Conservation (phyloP, 2,329 filamentous ascomycete genomes). For the Paraphaeosphaeria minitans region DNA sequence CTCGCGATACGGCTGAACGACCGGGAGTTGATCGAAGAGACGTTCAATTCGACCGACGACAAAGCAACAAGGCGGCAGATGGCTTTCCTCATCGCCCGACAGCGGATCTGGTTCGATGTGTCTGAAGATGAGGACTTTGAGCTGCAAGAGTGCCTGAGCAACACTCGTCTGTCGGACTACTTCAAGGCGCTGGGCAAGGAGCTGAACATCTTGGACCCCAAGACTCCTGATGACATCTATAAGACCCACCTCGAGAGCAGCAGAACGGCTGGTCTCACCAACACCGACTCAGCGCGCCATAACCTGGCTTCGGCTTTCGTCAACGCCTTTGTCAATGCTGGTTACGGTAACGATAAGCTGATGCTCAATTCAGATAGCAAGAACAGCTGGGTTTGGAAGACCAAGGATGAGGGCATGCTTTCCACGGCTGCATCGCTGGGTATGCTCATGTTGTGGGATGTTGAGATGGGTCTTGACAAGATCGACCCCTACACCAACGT, state of each 20-base stretch:
- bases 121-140: constrained; percentile 74
- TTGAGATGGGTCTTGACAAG: constrained; percentile 88
- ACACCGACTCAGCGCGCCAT: constrained; percentile 92
- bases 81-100: constrained; percentile 88
- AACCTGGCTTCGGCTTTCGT: constrained; percentile 96
- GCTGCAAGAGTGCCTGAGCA: constrained; percentile 82
- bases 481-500: constrained; percentile 94
- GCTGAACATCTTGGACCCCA: constrained; percentile 94
- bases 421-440: constrained; percentile 94
- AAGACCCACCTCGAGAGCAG: constrained; percentile 98
- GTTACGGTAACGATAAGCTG: constrained; percentile 95
- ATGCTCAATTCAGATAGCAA: constrained; percentile 87
- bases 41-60: constrained; percentile 81
- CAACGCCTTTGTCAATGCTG: constrained; percentile 95
- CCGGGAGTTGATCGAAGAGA: constrained; percentile 76
- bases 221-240: constrained; percentile 98
- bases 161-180: constrained; percentile 84
- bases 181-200: constrained; percentile 96
- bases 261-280: constrained; percentile 88
- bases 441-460: constrained; percentile 90
- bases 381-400: constrained; percentile 98
- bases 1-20: constrained; percentile 94
- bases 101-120: constrained; percentile 82
- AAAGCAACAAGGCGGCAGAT: constrained; percentile 88
- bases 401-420: constrained; percentile 96